Percentiles rank a stretch among this genome's conserved stretches.
These are phyloP conservation scores for Apiospora marii DNA, from an alignment of 2,329 filamentous ascomycete species.

Conservation along the genomic window DNA sequence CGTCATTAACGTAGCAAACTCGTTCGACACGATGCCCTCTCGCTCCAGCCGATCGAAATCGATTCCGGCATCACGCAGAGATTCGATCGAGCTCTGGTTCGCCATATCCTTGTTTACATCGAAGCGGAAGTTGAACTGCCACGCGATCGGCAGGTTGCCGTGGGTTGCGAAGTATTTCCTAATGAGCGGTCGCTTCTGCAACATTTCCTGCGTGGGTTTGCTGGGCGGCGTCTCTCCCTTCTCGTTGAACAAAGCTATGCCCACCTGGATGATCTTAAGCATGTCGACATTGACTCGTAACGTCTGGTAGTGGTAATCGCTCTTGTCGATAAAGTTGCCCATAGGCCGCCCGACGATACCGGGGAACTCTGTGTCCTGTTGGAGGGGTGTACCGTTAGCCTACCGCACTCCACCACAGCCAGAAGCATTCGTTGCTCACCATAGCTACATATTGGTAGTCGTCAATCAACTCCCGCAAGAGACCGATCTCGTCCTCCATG, in stretches of 20 bases:
- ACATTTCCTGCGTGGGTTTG: conserved; percentile 60
- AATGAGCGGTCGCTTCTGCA: conserved; percentile 47
- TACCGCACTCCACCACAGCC: conserved; percentile 27
- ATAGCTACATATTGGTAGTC: conserved; percentile 97
- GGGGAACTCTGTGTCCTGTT: conserved; percentile 96
- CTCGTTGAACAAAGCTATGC: conserved; percentile 90
- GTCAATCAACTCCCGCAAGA: conserved; percentile 82
- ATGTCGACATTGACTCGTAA: conserved; percentile 96
- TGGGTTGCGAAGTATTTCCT: conserved; percentile 49
- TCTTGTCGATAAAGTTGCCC: conserved; percentile 92
- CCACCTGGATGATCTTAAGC: conserved; percentile 96
- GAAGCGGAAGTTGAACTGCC: conserved; percentile 99
- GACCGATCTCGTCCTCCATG: conserved; percentile 87
- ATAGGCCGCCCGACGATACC: conserved; percentile 96
- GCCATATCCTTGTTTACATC: conserved; percentile 97
- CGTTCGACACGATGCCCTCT: conserved; percentile 87
- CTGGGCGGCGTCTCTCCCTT: conserved; percentile 87
- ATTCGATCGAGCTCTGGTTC: conserved; percentile 91
- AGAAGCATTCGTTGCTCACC: conserved; percentile 63
- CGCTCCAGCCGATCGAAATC: conserved; percentile 86
- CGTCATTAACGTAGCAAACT: conserved; percentile 89
- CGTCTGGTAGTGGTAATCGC: conserved; percentile 98
- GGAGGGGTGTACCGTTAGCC: conserved; percentile 33
- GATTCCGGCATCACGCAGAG: conserved; percentile 89
- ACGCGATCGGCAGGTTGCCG: conserved; percentile 80